Percentiles rank a stretch among this genome's conserved stretches.
phyloP scores from a whole-genome alignment of 2,329 filamentous ascomycete species.

The Dactylellina haptotyla region DNA sequence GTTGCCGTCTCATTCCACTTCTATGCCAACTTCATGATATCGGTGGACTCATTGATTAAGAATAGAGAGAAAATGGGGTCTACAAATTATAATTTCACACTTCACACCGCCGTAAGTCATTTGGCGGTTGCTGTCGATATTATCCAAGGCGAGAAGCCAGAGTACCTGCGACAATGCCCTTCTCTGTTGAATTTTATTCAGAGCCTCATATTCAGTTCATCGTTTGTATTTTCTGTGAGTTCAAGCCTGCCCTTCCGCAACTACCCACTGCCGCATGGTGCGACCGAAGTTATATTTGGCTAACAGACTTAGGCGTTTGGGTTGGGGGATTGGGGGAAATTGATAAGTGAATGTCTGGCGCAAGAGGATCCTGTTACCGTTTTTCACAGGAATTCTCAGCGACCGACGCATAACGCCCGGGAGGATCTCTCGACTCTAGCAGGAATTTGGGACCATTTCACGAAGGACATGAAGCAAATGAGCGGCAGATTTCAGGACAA shows the following conservation, averaged over 20 bases:
- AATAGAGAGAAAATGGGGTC: background rate
- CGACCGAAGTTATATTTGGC: no score
- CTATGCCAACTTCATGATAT: background rate
- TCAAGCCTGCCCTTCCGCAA: no score
- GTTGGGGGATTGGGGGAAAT: slow-evolving; percentile 7
- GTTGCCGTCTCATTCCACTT: background rate
- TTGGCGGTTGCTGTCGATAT: background rate
- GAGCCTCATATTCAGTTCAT: background rate
- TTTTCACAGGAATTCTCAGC: background rate
- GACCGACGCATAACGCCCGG: no score
- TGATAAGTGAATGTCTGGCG: slow-evolving; percentile 1
- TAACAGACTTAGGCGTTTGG: slow-evolving; percentile 15
- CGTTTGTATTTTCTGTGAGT: background rate
- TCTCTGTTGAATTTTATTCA: background rate
- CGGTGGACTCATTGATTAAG: background rate
- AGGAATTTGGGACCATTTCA: background rate
- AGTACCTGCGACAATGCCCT: background rate
- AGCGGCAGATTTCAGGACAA: slow-evolving; percentile 2
- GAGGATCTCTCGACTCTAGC: background rate
- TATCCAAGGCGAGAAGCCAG: background rate
- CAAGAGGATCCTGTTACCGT: slow-evolving; percentile 3
- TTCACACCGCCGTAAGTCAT: background rate
- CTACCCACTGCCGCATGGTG: no score
- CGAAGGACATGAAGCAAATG: background rate
- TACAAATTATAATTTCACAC: background rate